phyloP scores from a whole-genome alignment of 2,329 filamentous ascomycete genomes.

The Rutstroemia sydowiana region DNA sequence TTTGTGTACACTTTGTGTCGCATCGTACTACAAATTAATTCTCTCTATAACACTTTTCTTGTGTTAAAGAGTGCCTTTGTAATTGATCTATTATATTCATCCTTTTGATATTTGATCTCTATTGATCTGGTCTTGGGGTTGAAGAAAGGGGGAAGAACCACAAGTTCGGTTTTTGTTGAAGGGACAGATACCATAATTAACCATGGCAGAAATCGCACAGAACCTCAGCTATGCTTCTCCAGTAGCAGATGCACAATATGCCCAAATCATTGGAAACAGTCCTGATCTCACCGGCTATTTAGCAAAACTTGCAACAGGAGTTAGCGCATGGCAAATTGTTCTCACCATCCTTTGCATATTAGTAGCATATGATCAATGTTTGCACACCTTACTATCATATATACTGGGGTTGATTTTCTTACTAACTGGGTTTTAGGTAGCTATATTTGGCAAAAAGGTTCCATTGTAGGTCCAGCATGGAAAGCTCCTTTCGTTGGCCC shows the following conservation, averaged over 20 bases:
- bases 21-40: too few relatives aligned
- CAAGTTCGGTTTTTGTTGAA: too few relatives aligned
- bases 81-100: too few relatives aligned
- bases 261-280: slow-evolving; percentile 20
- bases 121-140: neutral
- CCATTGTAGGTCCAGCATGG: slow-evolving; percentile 65
- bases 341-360: slow-evolving; percentile 63
- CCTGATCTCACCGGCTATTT: slow-evolving; percentile 23
- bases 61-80: too few relatives aligned
- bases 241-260: slow-evolving; percentile 26
- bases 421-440: slow-evolving; percentile 46
- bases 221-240: slow-evolving; percentile 29
- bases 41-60: too few relatives aligned
- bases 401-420: neutral
- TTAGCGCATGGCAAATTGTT: slow-evolving; percentile 56
- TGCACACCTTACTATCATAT: slow-evolving; percentile 31
- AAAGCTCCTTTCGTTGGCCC: slow-evolving; percentile 91
- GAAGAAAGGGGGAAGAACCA: neutral
- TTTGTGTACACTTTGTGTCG: too few relatives aligned
- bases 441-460: slow-evolving; percentile 68
- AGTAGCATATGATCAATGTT: slow-evolving; percentile 86
- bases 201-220: slow-evolving; percentile 12
- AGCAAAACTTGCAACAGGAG: slow-evolving; percentile 14
- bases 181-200: neutral
- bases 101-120: too few relatives aligned